Percentiles rank a stretch among this genome's conserved stretches.
Evolutionary conservation across 495 filamentous ascomycete genomes (phyloP).

Genomic region (Articulospora tetracladia): DNA sequence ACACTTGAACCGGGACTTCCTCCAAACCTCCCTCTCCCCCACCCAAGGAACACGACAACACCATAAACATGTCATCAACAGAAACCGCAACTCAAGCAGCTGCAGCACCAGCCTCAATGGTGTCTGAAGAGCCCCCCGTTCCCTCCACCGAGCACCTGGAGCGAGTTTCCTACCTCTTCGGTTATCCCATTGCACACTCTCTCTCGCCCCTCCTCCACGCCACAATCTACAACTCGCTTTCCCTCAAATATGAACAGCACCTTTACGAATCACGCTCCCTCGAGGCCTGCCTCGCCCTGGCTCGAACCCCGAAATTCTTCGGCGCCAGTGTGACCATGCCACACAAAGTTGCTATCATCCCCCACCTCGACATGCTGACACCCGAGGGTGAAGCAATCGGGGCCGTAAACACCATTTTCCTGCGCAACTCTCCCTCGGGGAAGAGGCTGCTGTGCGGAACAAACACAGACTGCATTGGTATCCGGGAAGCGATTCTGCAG

Average conservation of each 20-base stretch:
- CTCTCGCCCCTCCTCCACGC: conserved; percentile 66
- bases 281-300: conserved; percentile 43
- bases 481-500: conserved; percentile 63
- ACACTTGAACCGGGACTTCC: background rate
- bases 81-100: background rate
- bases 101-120: background rate
- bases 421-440: conserved; percentile 39
- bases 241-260: conserved; percentile 59
- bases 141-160: conserved; percentile 34
- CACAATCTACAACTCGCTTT: conserved; percentile 55
- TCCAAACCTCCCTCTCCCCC: background rate
- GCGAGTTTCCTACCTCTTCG: conserved; percentile 50
- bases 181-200: conserved; percentile 55
- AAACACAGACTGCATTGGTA: conserved; percentile 73
- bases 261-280: conserved; percentile 52
- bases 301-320: conserved; percentile 49
- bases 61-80: conserved; percentile 4
- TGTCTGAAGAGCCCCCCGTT: conserved; percentile 36
- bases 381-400: conserved; percentile 64
- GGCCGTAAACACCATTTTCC: conserved; percentile 72
- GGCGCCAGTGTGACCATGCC: conserved; percentile 75
- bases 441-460: conserved; percentile 55
- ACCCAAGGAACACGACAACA: background rate
- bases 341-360: conserved; percentile 66
- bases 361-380: conserved; percentile 63